Evolutionary conservation across 1,139 yeast species (phyloP).

Genomic region (Yamadazyma trypodendri): DNA sequence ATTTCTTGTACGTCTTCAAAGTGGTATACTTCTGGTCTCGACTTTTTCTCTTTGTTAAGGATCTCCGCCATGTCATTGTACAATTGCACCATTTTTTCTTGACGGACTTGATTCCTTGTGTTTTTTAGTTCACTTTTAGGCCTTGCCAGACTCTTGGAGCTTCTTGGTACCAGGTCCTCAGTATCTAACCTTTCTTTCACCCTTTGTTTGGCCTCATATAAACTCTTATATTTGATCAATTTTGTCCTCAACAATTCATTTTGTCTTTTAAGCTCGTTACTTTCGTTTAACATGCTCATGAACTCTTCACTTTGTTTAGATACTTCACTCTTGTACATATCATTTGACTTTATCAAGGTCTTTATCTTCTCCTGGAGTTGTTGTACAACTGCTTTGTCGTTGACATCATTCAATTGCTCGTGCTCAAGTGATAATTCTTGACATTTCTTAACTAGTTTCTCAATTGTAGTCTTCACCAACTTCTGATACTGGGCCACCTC

Average conservation of each 20-base stretch:
- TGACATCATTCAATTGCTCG: constrained; percentile 7
- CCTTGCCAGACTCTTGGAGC: not conserved
- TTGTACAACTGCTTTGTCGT: constrained; percentile 7
- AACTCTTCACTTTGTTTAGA: constrained; percentile 18
- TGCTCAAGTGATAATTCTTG: constrained; percentile 9
- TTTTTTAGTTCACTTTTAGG: not conserved
- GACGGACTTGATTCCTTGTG: not conserved
- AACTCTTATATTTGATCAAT: constrained; percentile 32
- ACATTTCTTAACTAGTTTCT: constrained; percentile 13
- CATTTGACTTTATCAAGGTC: constrained; percentile 23
- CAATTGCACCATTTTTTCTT: constrained; percentile 12
- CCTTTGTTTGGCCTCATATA: constrained; percentile 21
- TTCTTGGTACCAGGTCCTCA: not conserved
- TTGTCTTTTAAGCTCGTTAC: constrained; percentile 23
- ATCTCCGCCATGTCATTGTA: constrained; percentile 19
- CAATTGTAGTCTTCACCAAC: constrained; percentile 20
- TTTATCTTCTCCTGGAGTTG: constrained; percentile 20
- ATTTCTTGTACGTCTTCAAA: not conserved
- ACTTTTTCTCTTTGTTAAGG: constrained; percentile 12
- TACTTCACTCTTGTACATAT: constrained; percentile 18
- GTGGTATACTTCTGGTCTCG: not conserved
- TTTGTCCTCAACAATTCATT: constrained; percentile 32
- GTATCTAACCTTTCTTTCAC: not conserved
- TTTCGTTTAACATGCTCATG: constrained; percentile 16
- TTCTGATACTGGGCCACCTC: constrained; percentile 24